phyloP scores from a whole-genome alignment of 2,329 filamentous ascomycete genomes.

The Dissoconium aciculare region DNA sequence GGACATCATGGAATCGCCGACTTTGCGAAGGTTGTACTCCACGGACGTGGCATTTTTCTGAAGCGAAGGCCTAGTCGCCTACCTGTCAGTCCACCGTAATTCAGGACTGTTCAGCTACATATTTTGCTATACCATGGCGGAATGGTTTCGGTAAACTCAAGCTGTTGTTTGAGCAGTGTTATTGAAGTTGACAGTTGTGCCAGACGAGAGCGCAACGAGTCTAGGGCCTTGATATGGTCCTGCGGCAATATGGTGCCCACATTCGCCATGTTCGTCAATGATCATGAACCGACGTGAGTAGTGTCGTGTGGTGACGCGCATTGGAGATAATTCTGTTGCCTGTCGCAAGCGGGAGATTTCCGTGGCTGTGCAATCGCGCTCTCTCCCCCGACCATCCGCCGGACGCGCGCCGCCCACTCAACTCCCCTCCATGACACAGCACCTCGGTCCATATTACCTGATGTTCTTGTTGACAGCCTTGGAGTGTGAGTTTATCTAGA shows the following conservation, averaged over 20 bases:
- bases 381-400: too few species aligned
- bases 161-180: conserved; percentile 13
- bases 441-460: too few species aligned
- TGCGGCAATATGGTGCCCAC: conserved; percentile 12
- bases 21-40: conserved; percentile 48
- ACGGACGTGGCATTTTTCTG: conserved; percentile 17
- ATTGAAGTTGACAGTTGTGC: conserved; percentile 18
- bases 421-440: too few species aligned
- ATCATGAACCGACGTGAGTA: too few species aligned
- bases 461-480: too few species aligned
- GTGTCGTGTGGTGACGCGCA: too few species aligned
- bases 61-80: conserved; percentile 18
- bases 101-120: too few species aligned
- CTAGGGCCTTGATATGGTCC: conserved; percentile 19
- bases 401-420: too few species aligned
- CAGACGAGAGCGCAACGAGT: conserved; percentile 22
- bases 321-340: conserved; percentile 1
- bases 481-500: too few species aligned
- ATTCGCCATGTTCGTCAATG: conserved; percentile 1
- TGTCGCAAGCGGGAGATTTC: neutral
- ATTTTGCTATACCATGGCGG: conserved; percentile 21
- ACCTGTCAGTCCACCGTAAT: conserved; percentile 10
- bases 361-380: too few species aligned
- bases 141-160: conserved; percentile 19
- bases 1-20: conserved; percentile 50